Evolutionary conservation across 805 yeast species (phyloP), one percentile per base, ranked within the genome.

Genomic region (Ascoidea tarda): DNA sequence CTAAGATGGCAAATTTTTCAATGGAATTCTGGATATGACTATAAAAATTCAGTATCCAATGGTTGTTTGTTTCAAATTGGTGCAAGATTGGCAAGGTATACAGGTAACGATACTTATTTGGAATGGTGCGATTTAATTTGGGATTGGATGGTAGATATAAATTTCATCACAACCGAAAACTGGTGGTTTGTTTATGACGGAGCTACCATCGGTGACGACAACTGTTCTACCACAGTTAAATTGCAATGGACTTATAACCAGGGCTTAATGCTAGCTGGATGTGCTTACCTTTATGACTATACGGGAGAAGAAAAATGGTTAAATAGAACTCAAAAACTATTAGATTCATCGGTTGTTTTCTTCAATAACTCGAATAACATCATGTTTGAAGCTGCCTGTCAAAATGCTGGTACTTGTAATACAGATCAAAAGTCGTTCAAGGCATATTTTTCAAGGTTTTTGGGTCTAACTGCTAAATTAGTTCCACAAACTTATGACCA

Each of bases 1-100:
- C 69, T 91, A 55, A 75, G 97, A 67, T 91, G 98, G 98, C 98
- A 91, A 71, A 91, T 91, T 61, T 91, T 83, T 70, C 75, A 82
- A 53, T 90, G 96, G 96, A 91, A 91, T 65, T 76, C 87, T 5
- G 99, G 98, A 56, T 91, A 89, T 66, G 85, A 87, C 66, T 91
- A 91, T 68, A 91, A 91, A 67, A 91, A 91, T 66, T 72, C 96
- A 45, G 87, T 90, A 54, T 76, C 95, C n/a, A 90, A 87, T 66
- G 97, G 95, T 33, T 86, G 90, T 50, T 71, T 90, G 52, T 89
- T 90, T 77, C 88, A 87, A 59, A 64, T 90, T 46, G 95, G 86
- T 16, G 93, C 96, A 0, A 75, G 97, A 57, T 74, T 90, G 59
- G 93, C 93, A 2, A 74, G 96, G 59, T 90, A 80, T 66, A 84